Evolutionary conservation across 1,139 yeast genomes (phyloP).

Genomic region (Debaryomycetaceae sp.): DNA sequence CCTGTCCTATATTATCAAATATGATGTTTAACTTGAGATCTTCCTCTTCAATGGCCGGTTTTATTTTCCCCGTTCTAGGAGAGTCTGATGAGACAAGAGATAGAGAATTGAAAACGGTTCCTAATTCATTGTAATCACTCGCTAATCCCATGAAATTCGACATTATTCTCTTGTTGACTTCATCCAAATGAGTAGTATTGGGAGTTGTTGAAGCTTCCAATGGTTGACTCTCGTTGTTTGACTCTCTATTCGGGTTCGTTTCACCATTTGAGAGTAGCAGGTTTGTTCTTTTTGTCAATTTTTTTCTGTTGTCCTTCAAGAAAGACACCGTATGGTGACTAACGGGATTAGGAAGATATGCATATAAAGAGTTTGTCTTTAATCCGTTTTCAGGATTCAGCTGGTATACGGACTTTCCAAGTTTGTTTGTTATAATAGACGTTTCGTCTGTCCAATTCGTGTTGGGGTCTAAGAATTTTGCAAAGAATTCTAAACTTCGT

Average conservation of each 20-base stretch:
- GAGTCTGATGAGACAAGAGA: slow-evolving; percentile 58
- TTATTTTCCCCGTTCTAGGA: slow-evolving; percentile 17
- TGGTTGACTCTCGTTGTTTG: not conserved
- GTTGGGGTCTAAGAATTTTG: slow-evolving; percentile 80
- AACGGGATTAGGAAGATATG: slow-evolving; percentile 61
- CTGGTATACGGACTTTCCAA: slow-evolving; percentile 40
- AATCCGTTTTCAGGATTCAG: slow-evolving; percentile 58
- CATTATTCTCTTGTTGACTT: slow-evolving; percentile 62
- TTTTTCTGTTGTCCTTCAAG: slow-evolving; percentile 30
- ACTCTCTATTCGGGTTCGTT: slow-evolving; percentile 1
- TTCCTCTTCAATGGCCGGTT: slow-evolving; percentile 16
- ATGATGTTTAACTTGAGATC: slow-evolving; percentile 37
- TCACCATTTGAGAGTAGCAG: slow-evolving; percentile 13
- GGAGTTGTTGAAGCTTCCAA: slow-evolving; percentile 11
- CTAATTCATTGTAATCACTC: slow-evolving; percentile 64
- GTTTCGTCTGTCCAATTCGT: slow-evolving; percentile 69
- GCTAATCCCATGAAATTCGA: slow-evolving; percentile 62
- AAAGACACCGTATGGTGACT: slow-evolving; percentile 31
- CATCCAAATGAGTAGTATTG: slow-evolving; percentile 53
- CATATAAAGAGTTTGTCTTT: slow-evolving; percentile 56
- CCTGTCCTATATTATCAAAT: slow-evolving; percentile 72
- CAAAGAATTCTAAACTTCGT: slow-evolving; percentile 59
- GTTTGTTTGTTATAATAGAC: slow-evolving; percentile 32
- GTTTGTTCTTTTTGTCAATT: slow-evolving; percentile 25
- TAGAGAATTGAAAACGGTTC: slow-evolving; percentile 69